Base-by-base conservation (phyloP, 805 yeast species). In the Maudiozyma barnettii region DNA sequence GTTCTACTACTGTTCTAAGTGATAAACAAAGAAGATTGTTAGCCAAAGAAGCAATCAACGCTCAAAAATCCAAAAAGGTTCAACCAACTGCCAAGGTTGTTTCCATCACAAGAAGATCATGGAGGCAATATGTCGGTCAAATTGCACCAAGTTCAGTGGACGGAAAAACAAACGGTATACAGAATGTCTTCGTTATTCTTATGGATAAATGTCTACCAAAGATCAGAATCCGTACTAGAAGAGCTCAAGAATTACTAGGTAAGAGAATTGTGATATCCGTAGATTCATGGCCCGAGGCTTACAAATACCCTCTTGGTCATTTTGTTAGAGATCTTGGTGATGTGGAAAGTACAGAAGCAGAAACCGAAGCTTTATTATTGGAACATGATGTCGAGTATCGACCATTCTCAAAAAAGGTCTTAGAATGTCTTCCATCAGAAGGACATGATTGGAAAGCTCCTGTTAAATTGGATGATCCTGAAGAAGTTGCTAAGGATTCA, bases 361-460 rank as follows among this genome's bases (percentile, higher is more conserved):
- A 93, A 68, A 91, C 96, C 10, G 98, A 93, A 61, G 96, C 98
- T 1, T 71, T 93, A 46, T 68, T 93, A 44, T 69, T 93, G 49
- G 99, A 93, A 63, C 96, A 93, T 62, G 97, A 91, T 61, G 96
- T 93, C 23, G 98, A 93, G 60, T 93, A 89, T 63, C 77, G 96
- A 55, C 99, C 98, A 23, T 93, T 93, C 63, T 82, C 97, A 4
- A 87, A 87, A 57, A 79, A 88, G 46, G 99, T 95, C 0, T 71
- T 93, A 60, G 93, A 80, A 47, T 93, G 99, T 70, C 72, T 93
- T 51, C 99, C 99, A 5, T 65, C 72, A 22, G 99, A 91, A 65
- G 99, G 99, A 10, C 88, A 85, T 54, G 78, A 84, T 49, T 93
- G 99, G 99, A 77, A 71, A 49, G 96, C 88, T 16, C 96, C 96